phyloP scores from a whole-genome alignment of 495 filamentous ascomycete genomes.

The Durotheca rogersii region DNA sequence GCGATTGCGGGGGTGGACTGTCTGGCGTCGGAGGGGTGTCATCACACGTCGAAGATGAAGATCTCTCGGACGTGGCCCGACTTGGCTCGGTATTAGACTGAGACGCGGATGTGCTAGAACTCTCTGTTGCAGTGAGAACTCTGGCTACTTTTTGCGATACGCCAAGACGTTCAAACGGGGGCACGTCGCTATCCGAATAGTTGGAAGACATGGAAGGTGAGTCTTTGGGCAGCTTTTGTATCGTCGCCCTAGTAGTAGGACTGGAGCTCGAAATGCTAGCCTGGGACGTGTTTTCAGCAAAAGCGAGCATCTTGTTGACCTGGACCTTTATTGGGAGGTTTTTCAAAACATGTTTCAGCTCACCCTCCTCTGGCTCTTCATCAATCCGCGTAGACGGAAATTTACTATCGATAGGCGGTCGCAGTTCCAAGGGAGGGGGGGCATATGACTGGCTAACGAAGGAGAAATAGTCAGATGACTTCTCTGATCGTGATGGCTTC shows the following conservation, averaged over 20 bases:
- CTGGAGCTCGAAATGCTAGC: neutral
- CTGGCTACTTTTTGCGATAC: slow-evolving; percentile 32
- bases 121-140: slow-evolving; percentile 24
- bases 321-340: slow-evolving; percentile 15
- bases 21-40: slow-evolving; percentile 50
- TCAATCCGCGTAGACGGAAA: slow-evolving; percentile 23
- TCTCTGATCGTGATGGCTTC: slow-evolving; percentile 18
- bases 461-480: slow-evolving; percentile 32
- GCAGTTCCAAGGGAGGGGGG: slow-evolving; percentile 28
- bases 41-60: slow-evolving; percentile 48
- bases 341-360: slow-evolving; percentile 22
- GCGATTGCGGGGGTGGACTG: slow-evolving; percentile 48
- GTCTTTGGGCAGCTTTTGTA: slow-evolving; percentile 22
- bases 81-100: slow-evolving; percentile 35
- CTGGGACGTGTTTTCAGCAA: slow-evolving; percentile 6
- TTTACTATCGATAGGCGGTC: slow-evolving; percentile 23
- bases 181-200: slow-evolving; percentile 34
- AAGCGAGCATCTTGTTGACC: slow-evolving; percentile 2
- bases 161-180: slow-evolving; percentile 33
- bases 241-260: slow-evolving; percentile 1
- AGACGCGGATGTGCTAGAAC: slow-evolving; percentile 22
- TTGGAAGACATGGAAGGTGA: slow-evolving; percentile 32
- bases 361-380: slow-evolving; percentile 26
- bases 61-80: slow-evolving; percentile 42
- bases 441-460: slow-evolving; percentile 32